phyloP scores from a whole-genome alignment of 768 basidiomycete species.

The Kwoniella sp. region DNA sequence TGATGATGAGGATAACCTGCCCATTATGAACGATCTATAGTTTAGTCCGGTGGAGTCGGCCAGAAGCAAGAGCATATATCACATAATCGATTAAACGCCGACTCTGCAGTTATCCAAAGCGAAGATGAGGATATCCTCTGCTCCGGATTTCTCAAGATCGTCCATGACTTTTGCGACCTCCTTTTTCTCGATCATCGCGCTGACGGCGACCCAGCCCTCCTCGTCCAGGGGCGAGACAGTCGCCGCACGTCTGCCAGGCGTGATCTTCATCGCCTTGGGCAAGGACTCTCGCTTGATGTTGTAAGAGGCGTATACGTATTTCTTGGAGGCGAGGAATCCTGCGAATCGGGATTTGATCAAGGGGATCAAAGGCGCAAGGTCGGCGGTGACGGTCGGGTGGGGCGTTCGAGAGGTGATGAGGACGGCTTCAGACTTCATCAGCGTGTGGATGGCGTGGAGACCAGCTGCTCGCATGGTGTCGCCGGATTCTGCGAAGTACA shows the following conservation, averaged over 20 bases:
- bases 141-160: slow-evolving; percentile 74
- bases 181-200: slow-evolving; percentile 86
- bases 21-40: slow-evolving; percentile 1
- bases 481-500: slow-evolving; percentile 83
- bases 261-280: slow-evolving; percentile 67
- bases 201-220: slow-evolving; percentile 86
- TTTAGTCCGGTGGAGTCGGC: background rate
- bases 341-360: slow-evolving; percentile 84
- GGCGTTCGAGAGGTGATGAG: slow-evolving; percentile 70
- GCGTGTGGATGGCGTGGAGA: slow-evolving; percentile 84
- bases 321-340: slow-evolving; percentile 80
- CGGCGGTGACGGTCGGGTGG: slow-evolving; percentile 58
- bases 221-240: slow-evolving; percentile 80
- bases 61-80: no score
- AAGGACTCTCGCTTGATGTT: slow-evolving; percentile 76
- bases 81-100: slow-evolving; percentile 52
- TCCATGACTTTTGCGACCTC: slow-evolving; percentile 85
- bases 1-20: background rate
- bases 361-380: slow-evolving; percentile 69
- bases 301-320: slow-evolving; percentile 87
- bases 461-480: slow-evolving; percentile 99
- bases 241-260: slow-evolving; percentile 86
- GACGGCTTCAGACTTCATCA: slow-evolving; percentile 85
- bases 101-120: slow-evolving; percentile 93
- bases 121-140: slow-evolving; percentile 87